Evolutionary conservation across 768 basidiomycete genomes (phyloP).

Genomic region (Suillus plorans): DNA sequence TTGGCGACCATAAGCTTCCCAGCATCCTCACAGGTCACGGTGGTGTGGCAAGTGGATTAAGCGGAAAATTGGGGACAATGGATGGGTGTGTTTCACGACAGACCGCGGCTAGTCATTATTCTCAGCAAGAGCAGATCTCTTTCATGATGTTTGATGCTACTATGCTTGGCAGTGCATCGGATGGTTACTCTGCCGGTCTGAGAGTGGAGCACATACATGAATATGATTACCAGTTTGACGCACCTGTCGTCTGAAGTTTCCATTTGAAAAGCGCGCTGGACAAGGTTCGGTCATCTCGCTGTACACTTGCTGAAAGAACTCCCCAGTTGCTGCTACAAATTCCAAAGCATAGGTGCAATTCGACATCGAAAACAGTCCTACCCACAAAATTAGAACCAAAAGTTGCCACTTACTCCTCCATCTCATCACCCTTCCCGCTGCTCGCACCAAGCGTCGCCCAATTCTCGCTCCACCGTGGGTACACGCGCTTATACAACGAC

Average conservation of each 20-base stretch:
- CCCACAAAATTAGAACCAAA: not conserved
- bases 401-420: conserved; percentile 16
- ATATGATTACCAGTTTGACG: too few species aligned
- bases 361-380: not conserved
- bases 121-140: not conserved
- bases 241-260: not conserved
- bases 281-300: not conserved
- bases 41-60: conserved; percentile 47
- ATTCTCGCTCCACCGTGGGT: conserved; percentile 62
- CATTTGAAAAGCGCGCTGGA: not conserved
- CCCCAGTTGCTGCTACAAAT: not conserved
- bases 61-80: conserved; percentile 44
- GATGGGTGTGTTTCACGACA: not conserved
- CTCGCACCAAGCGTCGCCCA: conserved; percentile 37
- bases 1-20: conserved; percentile 66
- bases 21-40: conserved; percentile 72
- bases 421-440: conserved; percentile 22
- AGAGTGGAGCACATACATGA: not conserved
- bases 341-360: not conserved
- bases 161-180: not conserved
- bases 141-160: not conserved
- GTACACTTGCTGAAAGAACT: not conserved
- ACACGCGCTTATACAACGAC: conserved; percentile 82
- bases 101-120: not conserved
- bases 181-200: not conserved